phyloP scores from a whole-genome alignment of 2,329 filamentous ascomycete genomes.

The Fusarium sp. region DNA sequence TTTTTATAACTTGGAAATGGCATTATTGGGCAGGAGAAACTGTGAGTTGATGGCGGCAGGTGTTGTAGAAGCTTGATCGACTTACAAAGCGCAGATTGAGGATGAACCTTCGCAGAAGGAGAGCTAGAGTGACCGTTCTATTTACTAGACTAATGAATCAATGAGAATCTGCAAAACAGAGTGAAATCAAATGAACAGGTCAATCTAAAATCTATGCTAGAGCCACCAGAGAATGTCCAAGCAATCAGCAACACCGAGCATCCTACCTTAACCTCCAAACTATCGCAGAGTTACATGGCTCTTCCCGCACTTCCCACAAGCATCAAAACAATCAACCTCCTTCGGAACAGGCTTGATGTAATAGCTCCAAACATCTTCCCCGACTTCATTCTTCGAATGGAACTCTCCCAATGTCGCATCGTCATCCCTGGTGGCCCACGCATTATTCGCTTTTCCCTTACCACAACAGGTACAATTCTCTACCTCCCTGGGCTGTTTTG shows the following conservation, averaged over 20 bases:
- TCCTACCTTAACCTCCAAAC: background rate
- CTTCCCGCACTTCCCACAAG: background rate
- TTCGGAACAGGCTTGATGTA: background rate
- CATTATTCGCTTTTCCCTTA: background rate
- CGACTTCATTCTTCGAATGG: background rate
- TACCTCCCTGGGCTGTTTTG: background rate
- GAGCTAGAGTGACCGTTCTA: too few relatives aligned
- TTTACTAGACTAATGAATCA: too few relatives aligned
- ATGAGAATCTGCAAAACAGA: too few relatives aligned
- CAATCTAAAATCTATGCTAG: too few relatives aligned
- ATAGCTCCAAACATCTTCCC: background rate
- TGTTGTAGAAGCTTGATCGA: too few relatives aligned
- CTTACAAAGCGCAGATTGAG: too few relatives aligned
- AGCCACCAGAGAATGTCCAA: background rate
- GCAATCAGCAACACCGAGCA: background rate
- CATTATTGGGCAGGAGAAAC: too few relatives aligned
- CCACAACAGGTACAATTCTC: background rate
- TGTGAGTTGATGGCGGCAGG: too few relatives aligned
- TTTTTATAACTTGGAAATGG: too few relatives aligned
- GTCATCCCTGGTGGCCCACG: background rate
- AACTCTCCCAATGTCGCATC: background rate
- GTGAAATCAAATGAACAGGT: fast-evolving
- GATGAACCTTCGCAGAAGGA: too few relatives aligned
- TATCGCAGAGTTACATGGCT: background rate
- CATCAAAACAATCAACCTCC: background rate